A percentile compares a stretch with the other conserved stretches of the same genome.
phyloP scores from a whole-genome alignment of 345 rosid genomes.

The Eucalyptus brandiana region DNA sequence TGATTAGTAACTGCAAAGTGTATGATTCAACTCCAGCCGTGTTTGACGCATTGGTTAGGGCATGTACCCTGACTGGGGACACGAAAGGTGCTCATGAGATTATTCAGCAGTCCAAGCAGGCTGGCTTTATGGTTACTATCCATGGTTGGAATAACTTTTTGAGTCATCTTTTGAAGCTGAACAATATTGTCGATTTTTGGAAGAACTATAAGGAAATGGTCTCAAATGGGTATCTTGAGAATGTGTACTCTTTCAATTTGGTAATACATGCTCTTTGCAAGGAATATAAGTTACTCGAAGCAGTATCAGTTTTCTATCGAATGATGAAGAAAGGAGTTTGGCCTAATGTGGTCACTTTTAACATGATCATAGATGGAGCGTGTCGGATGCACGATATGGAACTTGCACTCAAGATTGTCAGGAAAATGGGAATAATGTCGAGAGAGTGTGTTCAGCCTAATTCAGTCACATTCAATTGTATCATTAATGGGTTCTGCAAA shows the following conservation, averaged over 20 bases:
- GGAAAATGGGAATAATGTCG: conserved; percentile 44
- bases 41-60: conserved; percentile 56
- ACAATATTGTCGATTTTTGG: conserved; percentile 47
- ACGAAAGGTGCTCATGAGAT: conserved; percentile 37
- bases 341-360: conserved; percentile 67
- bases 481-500: conserved; percentile 60
- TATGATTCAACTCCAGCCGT: conserved; percentile 31
- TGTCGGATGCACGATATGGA: background rate
- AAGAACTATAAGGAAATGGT: conserved; percentile 33
- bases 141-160: conserved; percentile 66
- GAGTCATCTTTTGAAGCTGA: conserved; percentile 42
- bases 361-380: conserved; percentile 52
- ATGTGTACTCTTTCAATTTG: conserved; percentile 51
- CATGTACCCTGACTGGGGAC: conserved; percentile 38
- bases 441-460: conserved; percentile 25
- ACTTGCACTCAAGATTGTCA: background rate
- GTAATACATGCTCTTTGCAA: conserved; percentile 51
- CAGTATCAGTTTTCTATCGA: conserved; percentile 38
- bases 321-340: conserved; percentile 47
- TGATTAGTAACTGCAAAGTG: conserved; percentile 19
- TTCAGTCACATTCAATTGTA: conserved; percentile 37
- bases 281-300: conserved; percentile 26
- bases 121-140: conserved; percentile 27
- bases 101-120: conserved; percentile 23
- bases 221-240: conserved; percentile 39